Evolutionary conservation across 2,329 filamentous ascomycete species (phyloP), one percentile per base, ranked within the genome.

Genomic region (Diaporthe aspalathi): DNA sequence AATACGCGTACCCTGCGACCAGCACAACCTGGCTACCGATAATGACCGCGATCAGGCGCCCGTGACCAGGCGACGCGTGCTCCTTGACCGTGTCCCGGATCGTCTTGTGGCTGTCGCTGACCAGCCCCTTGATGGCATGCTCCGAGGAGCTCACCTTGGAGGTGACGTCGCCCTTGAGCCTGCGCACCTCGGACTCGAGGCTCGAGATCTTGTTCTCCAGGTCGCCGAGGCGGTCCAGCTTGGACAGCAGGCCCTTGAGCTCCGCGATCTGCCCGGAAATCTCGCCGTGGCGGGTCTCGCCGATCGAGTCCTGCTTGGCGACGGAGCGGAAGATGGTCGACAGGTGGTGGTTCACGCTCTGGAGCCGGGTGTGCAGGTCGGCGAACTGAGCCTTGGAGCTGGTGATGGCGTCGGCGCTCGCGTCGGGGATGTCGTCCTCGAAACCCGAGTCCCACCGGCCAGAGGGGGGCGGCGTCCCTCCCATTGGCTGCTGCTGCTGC

Each of bases 361-460:
- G 94, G 22, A 98, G 84, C 40, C 94, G 92, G 83, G 92, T 92
- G 84, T 97, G 92, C 17, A 98, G 87, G 79, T 98, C 95, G 43
- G 88, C 87, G 79, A 98, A 95, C 80, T 97, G 94, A 16, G 83
- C 82, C 75, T 83, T 82, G 74, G 86, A 87, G 54, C 82, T 84
- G 27, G 83, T 81, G 77, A 87, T 86, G 40, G 78, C 77, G 57
- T 87, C 83, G 65, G 88, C 80, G 43, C 82, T 78, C 70, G 83
- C 75, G 76, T 90, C 88, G 54, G 85, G 83, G 54, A 88, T 79
- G 56, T 80, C 76, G 29, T 83, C 81, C 71, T 83, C 81, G 62
- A 84, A 82, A 20, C 76, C 73, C 54, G 82, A 79, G 20, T 79
- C 77, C 70, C 69, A 78, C 22, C 43, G 52, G 68, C 75, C 70